Percentiles rank a stretch among this genome's conserved stretches.
Evolutionary conservation across 441 rosid species (phyloP).

Genomic region (Viola pubescens): DNA sequence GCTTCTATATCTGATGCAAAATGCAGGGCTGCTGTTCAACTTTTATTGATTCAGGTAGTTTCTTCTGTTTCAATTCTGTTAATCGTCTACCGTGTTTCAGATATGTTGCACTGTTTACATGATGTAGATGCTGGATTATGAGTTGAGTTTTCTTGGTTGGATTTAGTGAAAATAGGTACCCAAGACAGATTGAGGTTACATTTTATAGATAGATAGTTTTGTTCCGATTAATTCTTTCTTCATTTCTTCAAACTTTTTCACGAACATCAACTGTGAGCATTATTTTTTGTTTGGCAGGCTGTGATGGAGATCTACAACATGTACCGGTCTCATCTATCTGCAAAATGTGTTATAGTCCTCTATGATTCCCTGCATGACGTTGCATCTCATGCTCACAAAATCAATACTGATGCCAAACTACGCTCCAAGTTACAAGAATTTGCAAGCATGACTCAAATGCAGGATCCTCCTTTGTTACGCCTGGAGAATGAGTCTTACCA

Average conservation of each 20-base stretch:
- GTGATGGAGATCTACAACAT: conserved; percentile 94
- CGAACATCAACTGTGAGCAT: background rate
- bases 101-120: background rate
- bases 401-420: conserved; percentile 53
- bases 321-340: conserved; percentile 72
- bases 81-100: background rate
- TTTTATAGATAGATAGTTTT: too few relatives aligned
- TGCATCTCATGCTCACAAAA: conserved; percentile 78
- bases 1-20: conserved; percentile 80
- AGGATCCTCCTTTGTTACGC: conserved; percentile 95
- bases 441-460: conserved; percentile 95
- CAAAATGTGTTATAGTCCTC: conserved; percentile 65
- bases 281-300: conserved; percentile 51
- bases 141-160: background rate
- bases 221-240: background rate
- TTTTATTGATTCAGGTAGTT: conserved; percentile 85
- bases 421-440: conserved; percentile 84
- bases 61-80: conserved; percentile 3
- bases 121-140: background rate
- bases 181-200: too few relatives aligned
- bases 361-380: conserved; percentile 73
- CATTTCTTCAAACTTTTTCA: background rate
- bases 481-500: conserved; percentile 98
- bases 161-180: background rate
- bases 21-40: conserved; percentile 99